Percentiles rank a stretch among this genome's conserved stretches.
These are phyloP conservation scores for Phytophthora uliginosa DNA, from an alignment of 352 stramenopile species.

Conservation along the genomic window DNA sequence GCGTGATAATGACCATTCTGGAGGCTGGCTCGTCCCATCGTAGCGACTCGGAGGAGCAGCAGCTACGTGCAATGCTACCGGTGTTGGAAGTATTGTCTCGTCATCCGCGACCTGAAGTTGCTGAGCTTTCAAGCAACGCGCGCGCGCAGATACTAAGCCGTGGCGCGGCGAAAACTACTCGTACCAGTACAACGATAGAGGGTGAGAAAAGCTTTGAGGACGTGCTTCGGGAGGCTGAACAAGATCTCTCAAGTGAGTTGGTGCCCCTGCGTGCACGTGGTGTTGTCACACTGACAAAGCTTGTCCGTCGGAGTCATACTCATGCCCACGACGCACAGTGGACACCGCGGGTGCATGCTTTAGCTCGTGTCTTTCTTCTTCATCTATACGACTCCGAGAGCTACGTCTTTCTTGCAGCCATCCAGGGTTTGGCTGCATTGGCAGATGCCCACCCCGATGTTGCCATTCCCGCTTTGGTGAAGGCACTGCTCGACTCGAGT, in stretches of 20 bases:
- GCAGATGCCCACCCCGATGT: constrained; percentile 69
- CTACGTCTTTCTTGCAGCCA: constrained; percentile 87
- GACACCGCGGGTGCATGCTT: constrained; percentile 56
- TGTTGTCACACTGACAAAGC: constrained; percentile 79
- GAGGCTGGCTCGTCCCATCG: constrained; percentile 67
- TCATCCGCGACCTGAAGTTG: constrained; percentile 67
- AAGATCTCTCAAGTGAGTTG: constrained; percentile 69
- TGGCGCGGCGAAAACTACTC: constrained; percentile 7
- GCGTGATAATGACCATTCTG: constrained; percentile 83
- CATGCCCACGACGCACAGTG: constrained; percentile 54
- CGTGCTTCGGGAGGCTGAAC: constrained; percentile 57
- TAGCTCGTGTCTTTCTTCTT: constrained; percentile 69
- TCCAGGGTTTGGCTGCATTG: constrained; percentile 77
- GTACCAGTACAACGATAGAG: background rate
- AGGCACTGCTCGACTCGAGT: constrained; percentile 49
- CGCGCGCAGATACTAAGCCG: constrained; percentile 76
- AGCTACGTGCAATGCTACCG: constrained; percentile 70
- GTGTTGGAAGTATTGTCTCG: constrained; percentile 69
- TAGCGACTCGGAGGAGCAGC: constrained; percentile 59
- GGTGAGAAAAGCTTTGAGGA: constrained; percentile 64
- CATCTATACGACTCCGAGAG: constrained; percentile 81
- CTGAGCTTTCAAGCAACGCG: constrained; percentile 75
- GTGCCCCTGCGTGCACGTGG: constrained; percentile 82
- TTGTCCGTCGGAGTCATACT: constrained; percentile 68
- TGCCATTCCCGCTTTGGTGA: constrained; percentile 76